Percentiles rank a stretch among this genome's conserved stretches.
phyloP scores from a whole-genome alignment of 495 filamentous ascomycete species.

The Parachaetomium inaequale region DNA sequence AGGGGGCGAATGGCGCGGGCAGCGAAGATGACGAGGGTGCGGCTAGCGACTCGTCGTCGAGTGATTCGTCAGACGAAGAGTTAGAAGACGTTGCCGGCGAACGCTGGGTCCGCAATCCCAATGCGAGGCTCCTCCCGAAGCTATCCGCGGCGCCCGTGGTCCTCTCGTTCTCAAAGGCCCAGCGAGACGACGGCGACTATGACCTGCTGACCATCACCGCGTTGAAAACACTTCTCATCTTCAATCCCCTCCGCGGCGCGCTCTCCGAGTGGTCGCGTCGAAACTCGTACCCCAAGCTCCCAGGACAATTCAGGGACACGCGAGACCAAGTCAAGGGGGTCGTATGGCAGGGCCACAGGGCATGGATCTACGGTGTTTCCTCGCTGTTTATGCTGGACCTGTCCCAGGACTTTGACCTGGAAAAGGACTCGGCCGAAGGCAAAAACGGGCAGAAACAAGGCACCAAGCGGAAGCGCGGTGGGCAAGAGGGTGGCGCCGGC shows the following conservation, averaged over 20 bases:
- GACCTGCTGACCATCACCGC: conserved; percentile 72
- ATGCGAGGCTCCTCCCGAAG: conserved; percentile 70
- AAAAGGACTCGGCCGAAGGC: conserved; percentile 9
- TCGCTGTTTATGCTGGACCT: conserved; percentile 96
- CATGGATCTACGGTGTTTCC: conserved; percentile 81
- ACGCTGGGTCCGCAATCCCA: conserved; percentile 63
- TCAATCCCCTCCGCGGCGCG: conserved; percentile 68
- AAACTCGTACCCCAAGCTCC: conserved; percentile 72
- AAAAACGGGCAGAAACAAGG: conserved; percentile 34
- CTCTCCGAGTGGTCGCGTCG: conserved; percentile 81
- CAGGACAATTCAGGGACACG: conserved; percentile 63
- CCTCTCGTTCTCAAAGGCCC: conserved; percentile 60
- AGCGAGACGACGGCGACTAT: conserved; percentile 42
- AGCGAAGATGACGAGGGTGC: conserved; percentile 27
- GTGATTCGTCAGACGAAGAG: conserved; percentile 33
- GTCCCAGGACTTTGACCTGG: conserved; percentile 58
- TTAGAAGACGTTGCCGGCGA: conserved; percentile 36
- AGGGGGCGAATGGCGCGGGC: conserved; percentile 31
- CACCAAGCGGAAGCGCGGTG: conserved; percentile 51
- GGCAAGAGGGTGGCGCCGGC: conserved; percentile 54
- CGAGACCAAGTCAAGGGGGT: conserved; percentile 77
- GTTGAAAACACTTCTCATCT: conserved; percentile 68
- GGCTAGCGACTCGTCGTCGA: conserved; percentile 28
- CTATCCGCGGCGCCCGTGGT: conserved; percentile 56
- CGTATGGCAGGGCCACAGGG: conserved; percentile 73